These are phyloP conservation scores for Monosporozyma solicola DNA, from an alignment of 805 yeast species.

Conservation along the genomic window DNA sequence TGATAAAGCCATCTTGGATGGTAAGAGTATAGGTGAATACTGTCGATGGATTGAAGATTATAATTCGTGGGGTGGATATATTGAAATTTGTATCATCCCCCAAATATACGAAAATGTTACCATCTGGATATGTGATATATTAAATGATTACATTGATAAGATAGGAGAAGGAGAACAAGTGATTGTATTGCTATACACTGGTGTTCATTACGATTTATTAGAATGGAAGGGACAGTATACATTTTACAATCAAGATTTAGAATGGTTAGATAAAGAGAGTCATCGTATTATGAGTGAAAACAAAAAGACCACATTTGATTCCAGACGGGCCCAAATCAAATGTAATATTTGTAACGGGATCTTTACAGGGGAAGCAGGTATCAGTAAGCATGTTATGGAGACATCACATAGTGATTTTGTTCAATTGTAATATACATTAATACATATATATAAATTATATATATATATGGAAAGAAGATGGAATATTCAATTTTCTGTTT, in stretches of 20 bases:
- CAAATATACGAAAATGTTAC: slow-evolving; percentile 39
- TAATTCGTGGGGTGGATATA: slow-evolving; percentile 78
- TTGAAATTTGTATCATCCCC: slow-evolving; percentile 58
- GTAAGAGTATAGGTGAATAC: slow-evolving; percentile 38
- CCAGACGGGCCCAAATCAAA: slow-evolving; percentile 41
- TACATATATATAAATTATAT: not conserved
- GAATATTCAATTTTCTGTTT: not conserved
- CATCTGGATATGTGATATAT: slow-evolving; percentile 57
- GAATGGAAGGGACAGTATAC: slow-evolving; percentile 16
- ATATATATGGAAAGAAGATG: not conserved
- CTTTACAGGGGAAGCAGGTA: slow-evolving; percentile 56
- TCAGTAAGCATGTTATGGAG: slow-evolving; percentile 51
- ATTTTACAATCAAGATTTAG: slow-evolving; percentile 8
- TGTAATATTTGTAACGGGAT: slow-evolving; percentile 47
- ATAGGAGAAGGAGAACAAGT: slow-evolving; percentile 39
- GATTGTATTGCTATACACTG: slow-evolving; percentile 53
- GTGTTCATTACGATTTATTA: slow-evolving; percentile 65
- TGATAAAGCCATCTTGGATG: slow-evolving; percentile 47
- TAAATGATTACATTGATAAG: slow-evolving; percentile 46
- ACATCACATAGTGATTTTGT: slow-evolving; percentile 59
- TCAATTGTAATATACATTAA: slow-evolving; percentile 26
- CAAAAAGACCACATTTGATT: slow-evolving; percentile 34
- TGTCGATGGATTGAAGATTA: slow-evolving; percentile 50
- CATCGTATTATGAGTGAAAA: slow-evolving; percentile 21
- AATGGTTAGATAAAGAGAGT: not conserved